Evolutionary conservation across 2,329 filamentous ascomycete species (phyloP).

Genomic region (Dryadomyces quercus-mongolicae): DNA sequence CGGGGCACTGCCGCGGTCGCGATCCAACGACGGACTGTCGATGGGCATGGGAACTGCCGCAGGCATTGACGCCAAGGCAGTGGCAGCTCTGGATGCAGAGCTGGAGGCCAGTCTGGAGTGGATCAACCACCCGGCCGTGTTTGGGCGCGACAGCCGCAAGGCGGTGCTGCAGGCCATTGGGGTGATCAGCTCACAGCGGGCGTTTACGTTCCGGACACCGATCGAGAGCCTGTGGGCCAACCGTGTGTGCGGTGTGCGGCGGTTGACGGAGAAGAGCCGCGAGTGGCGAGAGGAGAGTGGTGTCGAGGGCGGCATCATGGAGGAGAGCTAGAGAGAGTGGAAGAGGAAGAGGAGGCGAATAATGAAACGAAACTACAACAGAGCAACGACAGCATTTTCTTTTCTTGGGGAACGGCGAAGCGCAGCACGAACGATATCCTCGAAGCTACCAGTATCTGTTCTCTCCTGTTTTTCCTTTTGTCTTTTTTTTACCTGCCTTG

Average conservation of each 20-base stretch:
- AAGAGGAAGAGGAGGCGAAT: not conserved
- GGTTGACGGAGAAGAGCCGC: constrained; percentile 68
- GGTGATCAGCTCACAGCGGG: constrained; percentile 88
- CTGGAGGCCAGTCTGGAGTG: constrained; percentile 86
- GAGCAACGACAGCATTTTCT: not conserved
- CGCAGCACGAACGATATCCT: not conserved
- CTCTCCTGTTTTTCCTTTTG: not conserved
- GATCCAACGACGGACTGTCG: constrained; percentile 45
- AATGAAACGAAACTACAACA: not conserved
- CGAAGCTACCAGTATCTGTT: not conserved
- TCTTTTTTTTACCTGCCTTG: not conserved
- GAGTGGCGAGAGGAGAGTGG: constrained; percentile 86
- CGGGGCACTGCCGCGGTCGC: constrained; percentile 33
- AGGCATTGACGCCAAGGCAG: constrained; percentile 74
- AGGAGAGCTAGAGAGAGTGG: constrained; percentile 49
- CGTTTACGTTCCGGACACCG: constrained; percentile 83
- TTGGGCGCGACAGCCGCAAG: constrained; percentile 86
- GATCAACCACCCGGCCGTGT: constrained; percentile 95
- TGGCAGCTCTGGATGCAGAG: constrained; percentile 80
- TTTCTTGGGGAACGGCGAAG: not conserved
- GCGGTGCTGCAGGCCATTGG: constrained; percentile 93
- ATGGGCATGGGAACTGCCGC: constrained; percentile 36
- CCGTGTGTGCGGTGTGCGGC: constrained; percentile 68
- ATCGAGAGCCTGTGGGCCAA: constrained; percentile 84
- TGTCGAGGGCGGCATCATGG: constrained; percentile 54